phyloP scores from a whole-genome alignment of 495 filamentous ascomycete genomes.

The Aspergillus cristatus region DNA sequence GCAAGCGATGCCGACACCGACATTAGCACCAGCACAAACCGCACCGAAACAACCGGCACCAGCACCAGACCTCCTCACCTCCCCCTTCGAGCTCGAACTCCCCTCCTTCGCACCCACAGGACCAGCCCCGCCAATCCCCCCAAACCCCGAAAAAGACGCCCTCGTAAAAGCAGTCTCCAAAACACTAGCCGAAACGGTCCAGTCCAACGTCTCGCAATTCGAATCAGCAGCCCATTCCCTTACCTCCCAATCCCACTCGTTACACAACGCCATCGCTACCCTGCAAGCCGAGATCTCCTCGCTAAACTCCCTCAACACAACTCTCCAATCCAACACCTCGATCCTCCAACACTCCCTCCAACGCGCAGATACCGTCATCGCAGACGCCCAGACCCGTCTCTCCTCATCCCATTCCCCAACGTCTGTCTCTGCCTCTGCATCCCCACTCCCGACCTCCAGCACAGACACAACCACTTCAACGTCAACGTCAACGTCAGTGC shows the following conservation, averaged over 20 bases:
- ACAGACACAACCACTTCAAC: constrained; percentile 19
- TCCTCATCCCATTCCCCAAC: background rate
- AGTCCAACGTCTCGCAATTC: constrained; percentile 54
- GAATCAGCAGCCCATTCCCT: constrained; percentile 63
- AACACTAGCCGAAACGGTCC: constrained; percentile 56
- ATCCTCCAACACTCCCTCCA: constrained; percentile 68
- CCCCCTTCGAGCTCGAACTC: constrained; percentile 55
- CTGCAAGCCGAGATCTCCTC: constrained; percentile 64
- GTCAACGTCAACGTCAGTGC: no score
- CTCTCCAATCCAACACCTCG: constrained; percentile 65
- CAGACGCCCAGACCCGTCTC: constrained; percentile 42
- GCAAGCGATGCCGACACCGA: no score
- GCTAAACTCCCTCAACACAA: constrained; percentile 55
- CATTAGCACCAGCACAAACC: constrained; percentile 6
- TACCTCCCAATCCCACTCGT: constrained; percentile 66
- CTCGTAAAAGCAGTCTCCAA: constrained; percentile 69
- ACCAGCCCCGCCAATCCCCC: constrained; percentile 77
- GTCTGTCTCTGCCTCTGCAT: no score
- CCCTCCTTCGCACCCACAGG: constrained; percentile 46
- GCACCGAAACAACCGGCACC: no score
- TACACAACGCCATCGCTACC: constrained; percentile 53
- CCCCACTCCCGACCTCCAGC: constrained; percentile 27
- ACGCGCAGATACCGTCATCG: constrained; percentile 72
- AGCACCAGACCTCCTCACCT: constrained; percentile 64
- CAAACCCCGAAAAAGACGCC: constrained; percentile 92